A percentile compares a stretch with the other conserved stretches of the same genome.
These are phyloP conservation scores for Aulographum hederae DNA, from an alignment of 2,329 filamentous ascomycete species.

Conservation along the genomic window DNA sequence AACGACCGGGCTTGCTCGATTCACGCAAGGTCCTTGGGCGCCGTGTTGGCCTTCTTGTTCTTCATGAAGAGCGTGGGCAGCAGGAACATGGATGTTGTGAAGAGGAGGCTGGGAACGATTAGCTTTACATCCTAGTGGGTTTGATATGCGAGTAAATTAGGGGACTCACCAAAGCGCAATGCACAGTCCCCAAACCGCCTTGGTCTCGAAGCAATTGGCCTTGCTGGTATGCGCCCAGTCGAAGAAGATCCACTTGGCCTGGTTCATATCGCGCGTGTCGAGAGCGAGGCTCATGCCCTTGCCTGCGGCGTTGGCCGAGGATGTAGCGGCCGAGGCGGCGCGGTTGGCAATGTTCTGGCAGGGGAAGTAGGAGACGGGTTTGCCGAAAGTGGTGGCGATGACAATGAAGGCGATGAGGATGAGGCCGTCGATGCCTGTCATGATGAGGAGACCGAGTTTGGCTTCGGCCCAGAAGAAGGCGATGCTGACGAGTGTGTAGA, in stretches of 20 bases:
- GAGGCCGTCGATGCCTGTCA: slow-evolving; percentile 46
- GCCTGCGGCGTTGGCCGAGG: background rate
- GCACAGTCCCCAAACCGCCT: slow-evolving; percentile 71
- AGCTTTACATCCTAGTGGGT: slow-evolving; percentile 1
- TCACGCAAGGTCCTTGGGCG: slow-evolving; percentile 7
- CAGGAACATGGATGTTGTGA: slow-evolving; percentile 24
- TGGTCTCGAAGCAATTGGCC: slow-evolving; percentile 63
- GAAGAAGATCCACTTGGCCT: slow-evolving; percentile 27
- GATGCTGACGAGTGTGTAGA: slow-evolving; percentile 54
- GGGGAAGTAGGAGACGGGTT: slow-evolving; percentile 59
- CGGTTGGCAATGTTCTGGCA: slow-evolving; percentile 37
- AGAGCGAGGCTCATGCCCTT: slow-evolving; percentile 32
- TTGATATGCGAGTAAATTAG: slow-evolving; percentile 17
- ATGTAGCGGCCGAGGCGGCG: slow-evolving; percentile 20
- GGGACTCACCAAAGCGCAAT: slow-evolving; percentile 67
- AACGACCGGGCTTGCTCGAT: background rate
- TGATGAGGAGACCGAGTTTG: slow-evolving; percentile 54
- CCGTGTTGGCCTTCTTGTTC: slow-evolving; percentile 25
- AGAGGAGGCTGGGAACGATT: slow-evolving; percentile 25
- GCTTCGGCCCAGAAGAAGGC: slow-evolving; percentile 70
- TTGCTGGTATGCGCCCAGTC: slow-evolving; percentile 35
- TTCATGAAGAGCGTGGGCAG: slow-evolving; percentile 30
- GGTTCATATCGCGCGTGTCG: slow-evolving; percentile 28
- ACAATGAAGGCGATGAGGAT: slow-evolving; percentile 64
- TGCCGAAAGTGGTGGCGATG: slow-evolving; percentile 59